Conservation (phyloP, 805 yeast genomes). For the Zygosaccharomyces rouxii region DNA sequence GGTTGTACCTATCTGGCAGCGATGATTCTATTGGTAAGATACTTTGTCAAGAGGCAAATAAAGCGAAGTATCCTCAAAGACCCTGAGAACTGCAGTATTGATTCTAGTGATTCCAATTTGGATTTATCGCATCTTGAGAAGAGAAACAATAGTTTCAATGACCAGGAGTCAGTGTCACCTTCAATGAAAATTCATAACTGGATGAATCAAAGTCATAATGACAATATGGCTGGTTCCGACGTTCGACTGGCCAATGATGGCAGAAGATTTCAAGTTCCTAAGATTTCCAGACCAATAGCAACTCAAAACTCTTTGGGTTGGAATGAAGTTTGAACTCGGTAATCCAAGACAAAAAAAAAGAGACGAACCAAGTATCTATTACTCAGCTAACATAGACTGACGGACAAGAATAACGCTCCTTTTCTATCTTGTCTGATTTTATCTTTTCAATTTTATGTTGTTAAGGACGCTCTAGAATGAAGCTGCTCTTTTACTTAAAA, state of each 20-base stretch:
- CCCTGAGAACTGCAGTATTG: slow-evolving; percentile 20
- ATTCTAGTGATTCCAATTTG: slow-evolving; percentile 14
- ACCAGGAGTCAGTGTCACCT: slow-evolving; percentile 25
- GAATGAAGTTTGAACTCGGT: slow-evolving; percentile 35
- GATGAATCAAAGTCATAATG: slow-evolving; percentile 31
- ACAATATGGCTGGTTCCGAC: slow-evolving; percentile 14
- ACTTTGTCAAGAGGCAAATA: slow-evolving; percentile 38
- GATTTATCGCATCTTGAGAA: slow-evolving; percentile 9
- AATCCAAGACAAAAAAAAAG: background rate
- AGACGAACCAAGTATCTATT: background rate
- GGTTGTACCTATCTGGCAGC: slow-evolving; percentile 59
- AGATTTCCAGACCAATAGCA: slow-evolving; percentile 65
- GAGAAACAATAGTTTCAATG: slow-evolving; percentile 16
- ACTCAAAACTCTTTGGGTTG: slow-evolving; percentile 71
- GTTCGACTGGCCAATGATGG: slow-evolving; percentile 12
- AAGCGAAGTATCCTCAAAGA: slow-evolving; percentile 16
- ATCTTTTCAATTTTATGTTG: background rate
- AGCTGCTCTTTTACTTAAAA: background rate
- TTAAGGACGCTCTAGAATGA: background rate
- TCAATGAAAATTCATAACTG: slow-evolving; percentile 31
- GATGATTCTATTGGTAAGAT: slow-evolving; percentile 52
- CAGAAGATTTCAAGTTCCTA: slow-evolving; percentile 32
- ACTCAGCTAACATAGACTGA: background rate
- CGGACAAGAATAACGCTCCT: background rate
- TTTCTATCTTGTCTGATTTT: background rate